Evolutionary conservation across 345 rosid species (phyloP), one percentile per base, ranked within the genome.

Genomic region (Ricinus communis): DNA sequence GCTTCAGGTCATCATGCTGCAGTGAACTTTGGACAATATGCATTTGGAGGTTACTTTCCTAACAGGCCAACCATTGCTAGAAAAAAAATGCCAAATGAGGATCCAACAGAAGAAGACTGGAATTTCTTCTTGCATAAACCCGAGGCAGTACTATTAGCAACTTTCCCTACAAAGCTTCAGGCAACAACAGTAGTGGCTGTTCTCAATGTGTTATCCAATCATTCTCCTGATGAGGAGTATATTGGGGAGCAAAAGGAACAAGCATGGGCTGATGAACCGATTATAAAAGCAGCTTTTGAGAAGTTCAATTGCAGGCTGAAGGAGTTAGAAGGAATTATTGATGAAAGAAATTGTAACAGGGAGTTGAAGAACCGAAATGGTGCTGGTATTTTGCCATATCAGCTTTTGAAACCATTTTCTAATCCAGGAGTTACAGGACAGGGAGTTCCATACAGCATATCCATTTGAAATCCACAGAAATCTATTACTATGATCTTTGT

Each of bases 11-110:
- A 82, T 70, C 88, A 87, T 9, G 82, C 88, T 1, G 74, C 88
- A 0, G 88, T 87, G 3, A 85, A 87, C 81, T 87, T 82, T 19
- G 89, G 87, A 3, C 91, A 87, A 27, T 85, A 87, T 58, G 5
- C 79, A 18, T 81, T 60, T 30, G 89, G 50, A 0, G 91, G 87
- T 0, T 85, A 84, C 73, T 79, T 87, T 62, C 87, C 89, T 0
- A 87, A 79, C 53, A 63, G 83, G 56, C 89, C 91, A 0, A 77
- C 89, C 33, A 72, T 77, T 16, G 82, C 85, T 0, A 80, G 89
- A 49, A 51, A 7, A 9, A 75, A 81, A 27, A 84, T 87, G 85
- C 88, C 88, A 0, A 50, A 68, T 0, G 86, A 87, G 52, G 84
- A 84, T n/a, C 76, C 82, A 0, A 64, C 59, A 0, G 79, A 73